A percentile compares a stretch with the other conserved stretches of the same genome.
Evolutionary conservation across 192 early-diverging fungal species (phyloP).

Genomic region (Coemansia sp.): DNA sequence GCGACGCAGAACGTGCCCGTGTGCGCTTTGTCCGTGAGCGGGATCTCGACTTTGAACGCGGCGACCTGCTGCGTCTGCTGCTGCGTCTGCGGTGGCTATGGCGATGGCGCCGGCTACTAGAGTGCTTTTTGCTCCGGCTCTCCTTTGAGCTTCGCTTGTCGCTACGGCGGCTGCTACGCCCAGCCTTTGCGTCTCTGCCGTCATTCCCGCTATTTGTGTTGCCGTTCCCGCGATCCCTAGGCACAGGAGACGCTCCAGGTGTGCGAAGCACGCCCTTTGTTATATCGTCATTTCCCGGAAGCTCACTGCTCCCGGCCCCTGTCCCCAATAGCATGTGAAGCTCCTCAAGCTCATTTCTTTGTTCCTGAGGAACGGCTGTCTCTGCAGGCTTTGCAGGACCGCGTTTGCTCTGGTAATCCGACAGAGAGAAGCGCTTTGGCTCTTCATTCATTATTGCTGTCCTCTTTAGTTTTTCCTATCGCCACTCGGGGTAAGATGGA

Average conservation of each 20-base stretch:
- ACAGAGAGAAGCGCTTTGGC: slow-evolving; percentile 55
- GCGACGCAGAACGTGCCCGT: slow-evolving; percentile 15
- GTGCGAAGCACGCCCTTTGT: slow-evolving; percentile 29
- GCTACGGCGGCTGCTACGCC: slow-evolving; percentile 13
- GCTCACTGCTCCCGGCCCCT: slow-evolving; percentile 5
- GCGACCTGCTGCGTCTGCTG: slow-evolving; percentile 33
- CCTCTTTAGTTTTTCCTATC: neutral
- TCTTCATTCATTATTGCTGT: slow-evolving; percentile 34
- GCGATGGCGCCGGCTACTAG: slow-evolving; percentile 3
- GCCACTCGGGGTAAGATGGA: neutral
- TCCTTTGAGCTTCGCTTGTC: slow-evolving; percentile 27
- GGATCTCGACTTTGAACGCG: slow-evolving; percentile 28
- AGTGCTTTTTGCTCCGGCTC: slow-evolving; percentile 7
- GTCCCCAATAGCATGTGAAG: slow-evolving; percentile 53
- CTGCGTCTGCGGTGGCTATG: slow-evolving; percentile 15
- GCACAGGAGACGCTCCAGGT: slow-evolving; percentile 45
- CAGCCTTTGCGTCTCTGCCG: slow-evolving; percentile 25
- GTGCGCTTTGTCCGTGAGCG: slow-evolving; percentile 2
- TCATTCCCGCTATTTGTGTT: slow-evolving; percentile 27
- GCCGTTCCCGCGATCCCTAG: neutral
- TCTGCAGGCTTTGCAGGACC: slow-evolving; percentile 36
- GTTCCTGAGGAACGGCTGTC: slow-evolving; percentile 14
- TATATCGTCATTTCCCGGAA: neutral
- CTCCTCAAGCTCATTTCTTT: slow-evolving; percentile 55
- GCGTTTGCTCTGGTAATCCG: slow-evolving; percentile 53